Conservation (phyloP, 176 grass and related monocot genomes). For the Leersia perrieri region DNA sequence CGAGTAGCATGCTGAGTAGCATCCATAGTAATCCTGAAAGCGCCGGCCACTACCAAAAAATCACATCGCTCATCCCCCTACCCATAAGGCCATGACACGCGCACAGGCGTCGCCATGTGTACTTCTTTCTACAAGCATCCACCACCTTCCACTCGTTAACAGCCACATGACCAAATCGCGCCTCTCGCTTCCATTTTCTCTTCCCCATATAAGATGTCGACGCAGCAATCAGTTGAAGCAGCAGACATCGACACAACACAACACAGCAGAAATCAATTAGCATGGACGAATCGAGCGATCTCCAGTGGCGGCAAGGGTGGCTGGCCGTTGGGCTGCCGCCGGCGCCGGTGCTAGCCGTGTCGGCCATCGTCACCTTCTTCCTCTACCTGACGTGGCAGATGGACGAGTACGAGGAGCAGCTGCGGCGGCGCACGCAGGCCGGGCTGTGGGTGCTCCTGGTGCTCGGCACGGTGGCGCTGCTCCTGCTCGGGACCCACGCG, state of each 20-base stretch:
- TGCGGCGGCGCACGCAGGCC: conserved; percentile 7
- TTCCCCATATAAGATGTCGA: background rate
- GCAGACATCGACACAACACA: too few species aligned
- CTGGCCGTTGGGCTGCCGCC: background rate
- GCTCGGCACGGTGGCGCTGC: conserved; percentile 17
- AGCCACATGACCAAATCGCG: background rate
- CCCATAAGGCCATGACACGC: background rate
- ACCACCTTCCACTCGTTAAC: background rate
- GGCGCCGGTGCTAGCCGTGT: conserved; percentile 3
- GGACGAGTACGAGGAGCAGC: conserved; percentile 32
- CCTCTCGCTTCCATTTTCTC: too few species aligned
- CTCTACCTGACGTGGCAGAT: conserved; percentile 32
- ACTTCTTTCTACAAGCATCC: background rate
- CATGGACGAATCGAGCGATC: conserved; percentile 7
- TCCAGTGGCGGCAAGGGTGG: background rate
- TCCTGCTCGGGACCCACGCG: conserved; percentile 15
- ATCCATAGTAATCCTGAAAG: background rate
- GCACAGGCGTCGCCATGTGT: background rate
- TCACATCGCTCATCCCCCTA: background rate
- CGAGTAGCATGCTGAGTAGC: background rate
- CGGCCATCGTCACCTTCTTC: conserved; percentile 15
- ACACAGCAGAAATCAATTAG: too few species aligned
- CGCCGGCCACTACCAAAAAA: background rate
- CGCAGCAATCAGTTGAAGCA: background rate
- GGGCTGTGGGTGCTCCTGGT: conserved; percentile 8